Evolutionary conservation across 495 filamentous ascomycete genomes (phyloP).

Genomic region (Penicillium mononematosum): DNA sequence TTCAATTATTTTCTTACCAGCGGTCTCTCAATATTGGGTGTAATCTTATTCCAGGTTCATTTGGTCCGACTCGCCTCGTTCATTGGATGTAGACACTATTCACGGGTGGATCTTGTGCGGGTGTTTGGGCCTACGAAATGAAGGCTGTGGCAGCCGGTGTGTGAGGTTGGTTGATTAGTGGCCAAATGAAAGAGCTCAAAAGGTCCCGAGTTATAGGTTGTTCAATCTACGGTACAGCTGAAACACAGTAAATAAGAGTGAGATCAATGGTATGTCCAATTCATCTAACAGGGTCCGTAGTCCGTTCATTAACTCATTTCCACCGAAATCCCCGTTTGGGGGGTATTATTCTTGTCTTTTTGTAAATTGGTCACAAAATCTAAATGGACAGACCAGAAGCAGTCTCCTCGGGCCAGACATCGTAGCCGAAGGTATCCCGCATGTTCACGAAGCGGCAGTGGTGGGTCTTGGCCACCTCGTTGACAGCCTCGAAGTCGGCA

Average conservation of each 20-base stretch:
- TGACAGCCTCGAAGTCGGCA: constrained; percentile 57
- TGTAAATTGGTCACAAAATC: constrained; percentile 13
- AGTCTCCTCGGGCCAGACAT: constrained; percentile 50
- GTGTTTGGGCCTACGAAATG: constrained; percentile 2
- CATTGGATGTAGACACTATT: constrained; percentile 4
- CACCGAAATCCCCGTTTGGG: constrained; percentile 6
- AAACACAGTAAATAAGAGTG: constrained; percentile 1
- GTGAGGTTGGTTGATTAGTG: constrained; percentile 6
- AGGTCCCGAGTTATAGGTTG: neutral
- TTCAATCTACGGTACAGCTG: neutral
- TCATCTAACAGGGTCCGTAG: constrained; percentile 22
- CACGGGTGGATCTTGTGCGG: constrained; percentile 13
- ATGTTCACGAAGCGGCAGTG: constrained; percentile 75
- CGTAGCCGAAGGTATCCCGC: constrained; percentile 67
- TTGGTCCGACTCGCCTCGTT: neutral
- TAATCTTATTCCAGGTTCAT: constrained; percentile 1
- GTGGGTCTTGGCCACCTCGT: constrained; percentile 58
- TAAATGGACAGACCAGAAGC: constrained; percentile 41
- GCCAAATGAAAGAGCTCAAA: neutral
- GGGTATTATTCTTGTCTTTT: constrained; percentile 20
- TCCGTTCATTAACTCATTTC: constrained; percentile 23
- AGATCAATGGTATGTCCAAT: constrained; percentile 21
- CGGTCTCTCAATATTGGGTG: neutral
- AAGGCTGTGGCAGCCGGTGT: constrained; percentile 6
- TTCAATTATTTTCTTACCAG: neutral